Percentiles rank a stretch among this genome's conserved stretches.
Conservation (phyloP, 1,139 yeast genomes). For the Taphrina deformans region DNA sequence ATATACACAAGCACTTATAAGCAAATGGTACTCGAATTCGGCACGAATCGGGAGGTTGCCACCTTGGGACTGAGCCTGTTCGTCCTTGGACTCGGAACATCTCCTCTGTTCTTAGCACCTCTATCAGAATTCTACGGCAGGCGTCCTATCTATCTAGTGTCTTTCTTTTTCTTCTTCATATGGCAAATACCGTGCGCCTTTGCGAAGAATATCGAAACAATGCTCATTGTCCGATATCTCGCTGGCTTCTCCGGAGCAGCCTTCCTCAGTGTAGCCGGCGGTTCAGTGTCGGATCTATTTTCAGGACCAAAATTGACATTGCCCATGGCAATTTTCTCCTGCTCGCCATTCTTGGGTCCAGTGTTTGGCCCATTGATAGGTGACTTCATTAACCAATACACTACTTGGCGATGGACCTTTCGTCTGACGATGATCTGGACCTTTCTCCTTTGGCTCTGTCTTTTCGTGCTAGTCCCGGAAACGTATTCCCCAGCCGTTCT, state of each 20-base stretch:
- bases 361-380: constrained; percentile 69
- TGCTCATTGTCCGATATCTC: constrained; percentile 65
- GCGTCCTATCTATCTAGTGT: constrained; percentile 60
- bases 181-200: constrained; percentile 69
- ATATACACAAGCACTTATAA: constrained; percentile 48
- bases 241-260: constrained; percentile 70
- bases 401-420: constrained; percentile 61
- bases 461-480: constrained; percentile 61
- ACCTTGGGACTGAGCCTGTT: constrained; percentile 48
- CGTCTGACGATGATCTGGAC: constrained; percentile 69
- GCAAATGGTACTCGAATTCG: constrained; percentile 35
- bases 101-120: constrained; percentile 73
- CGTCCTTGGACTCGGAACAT: constrained; percentile 67
- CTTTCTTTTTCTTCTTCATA: constrained; percentile 57
- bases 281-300: constrained; percentile 66
- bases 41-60: constrained; percentile 33
- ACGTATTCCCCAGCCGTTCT: constrained; percentile 68
- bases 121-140: constrained; percentile 74
- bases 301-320: constrained; percentile 60
- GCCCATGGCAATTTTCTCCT: constrained; percentile 69
- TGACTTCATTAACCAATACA: constrained; percentile 60
- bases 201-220: constrained; percentile 61
- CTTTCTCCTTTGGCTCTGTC: constrained; percentile 55
- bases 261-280: constrained; percentile 75
- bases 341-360: constrained; percentile 76